Base-by-base conservation (phyloP, 2,329 filamentous ascomycete species). In the Curvularia sp. region DNA sequence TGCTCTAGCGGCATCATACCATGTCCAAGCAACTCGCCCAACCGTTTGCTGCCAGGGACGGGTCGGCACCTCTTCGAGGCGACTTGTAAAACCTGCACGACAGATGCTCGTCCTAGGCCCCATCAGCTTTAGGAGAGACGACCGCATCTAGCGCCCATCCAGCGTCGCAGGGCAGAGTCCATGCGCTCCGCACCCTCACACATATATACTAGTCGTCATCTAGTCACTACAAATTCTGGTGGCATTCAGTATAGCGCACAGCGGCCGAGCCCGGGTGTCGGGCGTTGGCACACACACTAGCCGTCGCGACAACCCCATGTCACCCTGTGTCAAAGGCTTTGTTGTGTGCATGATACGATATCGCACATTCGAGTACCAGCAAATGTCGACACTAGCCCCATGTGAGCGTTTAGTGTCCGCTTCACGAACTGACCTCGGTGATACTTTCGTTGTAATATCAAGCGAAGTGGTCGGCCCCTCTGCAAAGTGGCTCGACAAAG, bases 61-160 rank as follows among this genome's bases (percentile, higher is more conserved):
- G 48, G 48, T 56, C 48, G 54, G 48, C 54, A 48, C 38, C 48
- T 46, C 31, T 30, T 41, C 39, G n/a, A 52, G 12, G 44, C 54
- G 48, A 52, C n/a, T 41, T 46, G 46, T 13, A 46, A 54, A 49
- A 31, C 10, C 33, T 46, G 24, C 18, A 18, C 18, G 18, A 18
- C 35, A 46, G 15, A 5, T 28, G 18, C n/a, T 41, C 24, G 20
- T 39, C 31, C 48, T 28, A 52, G 41, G 33, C 48, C 41, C 22
- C 22, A 39, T 39, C 8, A 28, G 13, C 24, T 22, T 6, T 26
- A 26, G 35, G 22, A 26, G 22, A 9, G 33, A 38, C 33, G 8
- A 26, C 24, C 33, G 8, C 18, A 48, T 48, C 1, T 15, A n/a
- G 28, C 18, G n/a, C 28, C 18, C 12, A 22, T 15, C 44, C 28